Evolutionary conservation across 805 yeast genomes (phyloP), one percentile per base, ranked within the genome.

Genomic region (Dipodascopsis tothii): DNA sequence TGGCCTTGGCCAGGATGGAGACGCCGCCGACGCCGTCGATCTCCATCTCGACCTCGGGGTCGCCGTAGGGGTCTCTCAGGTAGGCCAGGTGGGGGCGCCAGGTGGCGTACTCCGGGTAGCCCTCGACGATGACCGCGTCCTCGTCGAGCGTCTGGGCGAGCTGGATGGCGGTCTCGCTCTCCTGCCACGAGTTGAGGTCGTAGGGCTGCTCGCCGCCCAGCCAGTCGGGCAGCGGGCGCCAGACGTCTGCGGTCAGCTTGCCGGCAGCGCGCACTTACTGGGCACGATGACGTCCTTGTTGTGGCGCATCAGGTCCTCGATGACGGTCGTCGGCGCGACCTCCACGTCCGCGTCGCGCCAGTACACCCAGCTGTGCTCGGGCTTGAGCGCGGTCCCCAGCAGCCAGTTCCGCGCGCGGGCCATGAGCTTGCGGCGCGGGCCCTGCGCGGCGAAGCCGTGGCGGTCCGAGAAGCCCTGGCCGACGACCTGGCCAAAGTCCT

Each of bases 261-360:
- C 14, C 2, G 18, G 17, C 5, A 5, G 20, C 7, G 28, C 16
- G 6, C 11, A 38, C 61, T 81, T 83, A 59, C 92, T 88, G 19
- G 96, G 97, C 19, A 88, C 97, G 42, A 88, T 85, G 25, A 88
- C 92, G 61, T 90, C 96, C 61, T 77, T 78, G 62, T 82, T 79
- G 63, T 86, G 95, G 56, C 79, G 84, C 96, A 90, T 90, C 55
- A 88, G 70, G 64, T 88, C 96, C 64, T 88, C 95, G 48, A 88
- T 64, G 45, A 88, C 76, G 1, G 95, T 80, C 1, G 80, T 72
- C 3, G 96, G 94, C 21, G 82, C 79, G 1, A 88, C 79, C 62
- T 88, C 96, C 17, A 88, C 95, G 64, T 88, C 96, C n/a, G 90
- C 95, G 67, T 88, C 96, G 65, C 97, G 73, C 97, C 97, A 88